Percentiles rank a stretch among this genome's conserved stretches.
These are phyloP conservation scores for Quercus berberidifolia DNA, from an alignment of 306 rosid species.

Conservation along the genomic window DNA sequence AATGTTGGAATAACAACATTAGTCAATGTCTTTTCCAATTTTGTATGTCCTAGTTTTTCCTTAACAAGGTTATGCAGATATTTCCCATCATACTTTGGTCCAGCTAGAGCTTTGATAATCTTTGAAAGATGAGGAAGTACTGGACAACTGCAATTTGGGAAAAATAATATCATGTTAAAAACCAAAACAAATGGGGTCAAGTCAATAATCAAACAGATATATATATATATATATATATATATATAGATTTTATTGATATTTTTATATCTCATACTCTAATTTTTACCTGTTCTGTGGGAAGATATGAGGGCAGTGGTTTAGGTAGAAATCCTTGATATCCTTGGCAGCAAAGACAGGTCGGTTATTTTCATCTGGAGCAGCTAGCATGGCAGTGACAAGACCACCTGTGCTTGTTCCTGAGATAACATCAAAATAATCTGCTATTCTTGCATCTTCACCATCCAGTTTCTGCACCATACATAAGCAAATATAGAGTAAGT, in stretches of 20 bases:
- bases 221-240: too few species aligned
- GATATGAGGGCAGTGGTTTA: conserved; percentile 44
- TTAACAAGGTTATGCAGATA: conserved; percentile 48
- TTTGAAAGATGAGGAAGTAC: conserved; percentile 1
- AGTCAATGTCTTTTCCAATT: conserved; percentile 55
- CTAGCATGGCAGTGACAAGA: conserved; percentile 57
- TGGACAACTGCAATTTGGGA: conserved; percentile 19
- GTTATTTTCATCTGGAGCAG: conserved; percentile 56
- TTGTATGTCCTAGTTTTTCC: conserved; percentile 54
- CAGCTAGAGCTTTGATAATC: conserved; percentile 32
- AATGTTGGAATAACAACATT: conserved; percentile 64
- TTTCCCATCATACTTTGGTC: conserved; percentile 74
- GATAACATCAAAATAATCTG: conserved; percentile 65
- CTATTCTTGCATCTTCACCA: conserved; percentile 54
- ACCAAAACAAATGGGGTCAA: not conserved
- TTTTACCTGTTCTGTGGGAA: conserved; percentile 47
- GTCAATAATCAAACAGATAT: not conserved
- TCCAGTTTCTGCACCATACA: conserved; percentile 48
- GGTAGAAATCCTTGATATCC: conserved; percentile 62
- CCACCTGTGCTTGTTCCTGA: conserved; percentile 73
- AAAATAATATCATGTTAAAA: not conserved
- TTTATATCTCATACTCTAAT: not conserved
- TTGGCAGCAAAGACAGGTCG: conserved; percentile 59
- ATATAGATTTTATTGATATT: not conserved
- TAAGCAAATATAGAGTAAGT: not conserved